Evolutionary conservation across 75 land plant genomes (phyloP).

Genomic region (Cupressus sempervirens): DNA sequence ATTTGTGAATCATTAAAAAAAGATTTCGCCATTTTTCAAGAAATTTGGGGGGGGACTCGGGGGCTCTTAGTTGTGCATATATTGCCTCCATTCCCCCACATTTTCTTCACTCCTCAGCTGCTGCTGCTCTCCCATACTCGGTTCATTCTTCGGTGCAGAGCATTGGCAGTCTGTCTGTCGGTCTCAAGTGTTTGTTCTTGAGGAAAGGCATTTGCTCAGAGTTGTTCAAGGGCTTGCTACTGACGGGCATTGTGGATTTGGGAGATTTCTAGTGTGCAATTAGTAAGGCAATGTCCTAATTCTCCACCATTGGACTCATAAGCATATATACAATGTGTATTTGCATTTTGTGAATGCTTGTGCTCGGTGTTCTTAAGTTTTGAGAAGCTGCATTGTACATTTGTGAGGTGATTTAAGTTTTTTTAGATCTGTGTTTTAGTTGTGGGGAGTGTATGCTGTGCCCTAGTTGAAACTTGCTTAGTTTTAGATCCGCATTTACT

Average conservation of each 20-base stretch:
- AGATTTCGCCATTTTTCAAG: background rate
- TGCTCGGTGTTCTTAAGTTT: background rate
- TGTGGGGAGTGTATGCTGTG: background rate
- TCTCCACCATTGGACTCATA: background rate
- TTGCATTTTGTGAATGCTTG: background rate
- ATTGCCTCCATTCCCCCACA: background rate
- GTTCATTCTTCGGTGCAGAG: background rate
- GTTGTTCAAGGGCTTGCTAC: background rate
- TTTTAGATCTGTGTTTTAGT: background rate
- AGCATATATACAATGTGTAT: background rate
- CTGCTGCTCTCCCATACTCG: background rate
- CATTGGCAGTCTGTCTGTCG: background rate
- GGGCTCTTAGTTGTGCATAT: background rate
- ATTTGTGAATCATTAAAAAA: background rate
- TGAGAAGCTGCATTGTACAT: constrained; percentile 1
- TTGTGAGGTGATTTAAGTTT: background rate
- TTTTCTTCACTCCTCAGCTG: constrained; percentile 2
- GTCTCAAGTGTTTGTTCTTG: background rate
- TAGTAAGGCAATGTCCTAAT: background rate
- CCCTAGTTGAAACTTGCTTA: background rate
- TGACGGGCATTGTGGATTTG: background rate
- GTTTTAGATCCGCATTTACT: background rate
- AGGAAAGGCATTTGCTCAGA: background rate
- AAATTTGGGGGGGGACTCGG: background rate
- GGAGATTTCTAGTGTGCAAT: background rate